Base-by-base conservation (phyloP, 2,329 filamentous ascomycete genomes). In the Rhynchosporium secalis region DNA sequence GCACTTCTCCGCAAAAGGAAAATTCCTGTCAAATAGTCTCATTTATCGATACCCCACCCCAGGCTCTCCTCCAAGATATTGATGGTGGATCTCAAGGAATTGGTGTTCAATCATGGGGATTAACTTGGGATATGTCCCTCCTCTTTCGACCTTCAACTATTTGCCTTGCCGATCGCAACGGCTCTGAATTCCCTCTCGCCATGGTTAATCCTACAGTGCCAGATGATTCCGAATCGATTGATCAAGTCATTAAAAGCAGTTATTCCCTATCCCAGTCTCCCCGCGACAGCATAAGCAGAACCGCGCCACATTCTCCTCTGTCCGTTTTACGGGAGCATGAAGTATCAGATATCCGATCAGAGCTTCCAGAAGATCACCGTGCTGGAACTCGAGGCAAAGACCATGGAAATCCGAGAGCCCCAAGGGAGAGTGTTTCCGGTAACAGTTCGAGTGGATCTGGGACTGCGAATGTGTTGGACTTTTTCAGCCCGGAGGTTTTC, bases 401-500 rank as follows among this genome's bases (percentile, higher is more conserved):
- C 36, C 36, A 55, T 28, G 52, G 13, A 6, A 56, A 31, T 13
- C 56, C 52, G 12, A 60, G 52, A 43, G 13, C 13, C 5, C 6
- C 36, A 51, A 38, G 40, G 10, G 43, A 45, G 47, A 63, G 33
- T 36, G 59, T 49, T 38, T 55, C 36, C 26, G 46, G 38, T 20
- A 61, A 46, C 47, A 64, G 57, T 43, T 60, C 38, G 29, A 60
- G 54, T 57, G 33, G 43, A 7, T 36, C 29, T 56, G 57, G 29
- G 10, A 54, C 28, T 38, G 55, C 45, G 46, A 66, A 56, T 48
- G 60, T 79, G 41, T 75, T 78, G 0, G 78, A 83, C 57, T 80
- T 85, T 63, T 78, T 83, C 58, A 78, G 79, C 28, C 72, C 74
- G 4, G 80, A 83, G 31, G 77, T 81, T 29, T 80, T 85, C 60